Conservation (phyloP, 177 flowering plant genomes). For the Telopea speciosissima region DNA sequence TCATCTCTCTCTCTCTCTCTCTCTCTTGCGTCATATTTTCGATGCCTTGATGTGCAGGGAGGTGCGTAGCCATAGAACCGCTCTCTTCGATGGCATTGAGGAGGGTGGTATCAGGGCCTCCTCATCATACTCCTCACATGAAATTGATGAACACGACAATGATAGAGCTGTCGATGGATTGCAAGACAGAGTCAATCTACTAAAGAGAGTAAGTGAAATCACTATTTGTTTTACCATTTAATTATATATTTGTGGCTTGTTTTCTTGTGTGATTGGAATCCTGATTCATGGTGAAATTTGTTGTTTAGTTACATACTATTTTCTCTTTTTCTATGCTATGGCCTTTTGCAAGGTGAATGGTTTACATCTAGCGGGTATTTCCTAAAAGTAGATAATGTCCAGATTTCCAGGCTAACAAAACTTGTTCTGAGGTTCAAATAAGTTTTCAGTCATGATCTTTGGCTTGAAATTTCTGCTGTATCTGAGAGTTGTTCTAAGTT, state of each 20-base stretch:
- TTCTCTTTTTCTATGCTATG: not conserved
- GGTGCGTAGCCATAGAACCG: slow-evolving; percentile 37
- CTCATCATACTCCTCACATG: slow-evolving; percentile 45
- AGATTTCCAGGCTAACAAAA: not conserved
- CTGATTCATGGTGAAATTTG: not conserved
- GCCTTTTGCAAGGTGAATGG: not conserved
- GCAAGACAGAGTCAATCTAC: slow-evolving; percentile 62
- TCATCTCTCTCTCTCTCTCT: too few species aligned
- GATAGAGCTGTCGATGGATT: slow-evolving; percentile 62
- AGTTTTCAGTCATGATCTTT: not conserved
- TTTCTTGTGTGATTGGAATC: not conserved
- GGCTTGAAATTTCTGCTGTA: not conserved
- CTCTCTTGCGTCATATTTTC: not conserved
- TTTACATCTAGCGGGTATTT: not conserved
- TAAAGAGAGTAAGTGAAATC: slow-evolving; percentile 58
- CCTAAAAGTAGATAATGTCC: not conserved
- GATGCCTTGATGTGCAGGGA: slow-evolving; percentile 47
- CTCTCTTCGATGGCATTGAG: slow-evolving; percentile 70
- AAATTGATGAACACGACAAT: slow-evolving; percentile 60
- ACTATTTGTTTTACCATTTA: not conserved
- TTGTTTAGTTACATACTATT: too few species aligned
- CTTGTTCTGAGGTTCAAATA: not conserved
- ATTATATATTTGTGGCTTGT: not conserved
- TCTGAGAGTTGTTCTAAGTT: not conserved
- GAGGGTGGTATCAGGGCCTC: slow-evolving; percentile 68